Conservation (phyloP, 345 rosid species). For the Eucalyptus sp. region DNA sequence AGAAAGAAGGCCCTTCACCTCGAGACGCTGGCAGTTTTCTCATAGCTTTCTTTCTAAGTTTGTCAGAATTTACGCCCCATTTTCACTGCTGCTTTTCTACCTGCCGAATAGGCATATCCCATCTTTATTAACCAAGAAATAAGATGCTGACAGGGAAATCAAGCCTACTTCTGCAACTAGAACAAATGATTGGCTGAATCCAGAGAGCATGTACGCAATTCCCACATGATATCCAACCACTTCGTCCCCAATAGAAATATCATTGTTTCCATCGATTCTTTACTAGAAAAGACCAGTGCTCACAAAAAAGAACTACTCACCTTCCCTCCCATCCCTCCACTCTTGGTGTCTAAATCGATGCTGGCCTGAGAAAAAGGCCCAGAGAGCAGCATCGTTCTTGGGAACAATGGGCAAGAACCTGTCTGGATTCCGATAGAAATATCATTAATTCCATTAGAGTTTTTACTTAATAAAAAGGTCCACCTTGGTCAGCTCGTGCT, state of each 20-base stretch:
- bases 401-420: neutral
- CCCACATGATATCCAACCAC: neutral
- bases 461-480: no score
- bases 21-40: no score
- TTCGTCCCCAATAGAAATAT: neutral
- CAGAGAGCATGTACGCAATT: neutral
- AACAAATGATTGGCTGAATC: neutral
- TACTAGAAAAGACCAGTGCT: neutral
- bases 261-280: neutral
- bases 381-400: neutral
- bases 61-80: neutral
- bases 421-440: neutral
- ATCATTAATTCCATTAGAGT: no score
- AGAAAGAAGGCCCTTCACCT: no score
- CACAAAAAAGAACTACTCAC: neutral
- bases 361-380: neutral
- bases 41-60: neutral
- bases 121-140: neutral
- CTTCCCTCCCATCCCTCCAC: neutral
- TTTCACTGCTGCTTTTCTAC: neutral
- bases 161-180: neutral
- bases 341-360: neutral
- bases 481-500: no score
- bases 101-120: neutral
- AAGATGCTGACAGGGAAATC: neutral